Evolutionary conservation across 345 rosid species (phyloP).

Genomic region (Salix caprea): DNA sequence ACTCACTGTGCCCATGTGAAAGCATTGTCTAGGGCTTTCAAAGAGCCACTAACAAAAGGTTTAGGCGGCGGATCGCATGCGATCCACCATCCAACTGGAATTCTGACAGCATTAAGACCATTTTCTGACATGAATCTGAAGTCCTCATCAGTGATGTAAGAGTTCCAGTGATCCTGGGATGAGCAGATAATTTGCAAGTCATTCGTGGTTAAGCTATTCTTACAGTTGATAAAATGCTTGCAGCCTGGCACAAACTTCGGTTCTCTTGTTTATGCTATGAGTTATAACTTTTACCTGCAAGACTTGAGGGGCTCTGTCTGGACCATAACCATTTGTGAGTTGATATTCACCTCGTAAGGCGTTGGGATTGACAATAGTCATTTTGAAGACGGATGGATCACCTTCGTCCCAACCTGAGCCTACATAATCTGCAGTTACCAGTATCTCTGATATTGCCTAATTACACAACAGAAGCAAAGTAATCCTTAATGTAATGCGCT

Average conservation of each 20-base stretch:
- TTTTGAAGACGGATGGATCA: constrained; percentile 36
- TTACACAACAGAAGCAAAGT: neutral
- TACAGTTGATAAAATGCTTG: neutral
- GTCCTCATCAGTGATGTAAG: constrained; percentile 33
- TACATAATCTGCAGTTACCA: constrained; percentile 29
- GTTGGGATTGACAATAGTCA: neutral
- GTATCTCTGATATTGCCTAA: constrained; percentile 4
- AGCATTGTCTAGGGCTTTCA: constrained; percentile 30
- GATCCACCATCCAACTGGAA: constrained; percentile 44
- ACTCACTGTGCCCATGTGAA: constrained; percentile 36
- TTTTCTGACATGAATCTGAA: constrained; percentile 33
- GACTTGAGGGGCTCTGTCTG: constrained; percentile 24
- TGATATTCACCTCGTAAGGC: constrained; percentile 31
- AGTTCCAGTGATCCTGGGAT: constrained; percentile 30
- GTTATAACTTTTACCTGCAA: constrained; percentile 20
- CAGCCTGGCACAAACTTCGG: neutral
- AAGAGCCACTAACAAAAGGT: constrained; percentile 36
- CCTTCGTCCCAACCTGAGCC: constrained; percentile 25
- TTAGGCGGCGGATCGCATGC: constrained; percentile 31
- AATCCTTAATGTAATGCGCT: neutral
- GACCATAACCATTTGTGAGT: constrained; percentile 37
- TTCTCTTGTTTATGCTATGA: neutral
- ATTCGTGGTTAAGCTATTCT: neutral
- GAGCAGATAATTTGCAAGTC: neutral
- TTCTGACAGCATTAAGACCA: constrained; percentile 33